Evolutionary conservation across 306 rosid genomes (phyloP), one percentile per base, ranked within the genome.

Genomic region (Herpetospermum pedunculosum): DNA sequence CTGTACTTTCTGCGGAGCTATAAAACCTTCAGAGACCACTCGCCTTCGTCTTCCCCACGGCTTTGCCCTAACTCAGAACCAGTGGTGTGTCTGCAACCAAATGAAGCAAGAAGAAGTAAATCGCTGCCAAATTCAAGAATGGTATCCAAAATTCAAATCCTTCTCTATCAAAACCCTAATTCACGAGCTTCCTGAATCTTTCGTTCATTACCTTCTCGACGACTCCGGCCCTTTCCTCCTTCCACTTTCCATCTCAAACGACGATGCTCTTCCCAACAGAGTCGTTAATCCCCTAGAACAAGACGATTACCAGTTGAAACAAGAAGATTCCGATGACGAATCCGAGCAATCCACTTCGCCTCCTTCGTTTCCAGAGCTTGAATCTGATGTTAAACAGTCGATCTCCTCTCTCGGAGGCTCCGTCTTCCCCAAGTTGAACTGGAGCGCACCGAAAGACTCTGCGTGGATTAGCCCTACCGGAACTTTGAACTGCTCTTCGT

Each of bases 371-470:
- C 91, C 92, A 6, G 90, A 90, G 43, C 96, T 92, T 26, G 96
- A 92, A 75, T 67, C 84, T 77, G 72, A 86, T 78, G 76, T 90
- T 26, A 92, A 84, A 79, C 89, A 79, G 23, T 92, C 92, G 9
- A 84, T 90, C 9, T 78, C 75, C 73, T 82, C 90, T 26, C 91
- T 92, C 71, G 92, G 96, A 18, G 96, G 92, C 59, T 86, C 85
- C 3, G 80, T 88, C 72, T 88, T 90, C 73, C 96, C 98, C 8
- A 92, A 92, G 77, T 72, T 92, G 77, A 92, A 88, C 77, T 88
- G 97, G 98, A 88, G 90, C 72, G 91, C 98, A 25, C 98, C 98
- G 4, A 92, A 92, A 76, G 96, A 92, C 70, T 76, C 96, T 8
- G 86, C 92, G 28, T 92, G 96, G 96, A 90, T 92, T 35, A 87